A percentile compares a stretch with the other conserved stretches of the same genome.
Evolutionary conservation across 129 eudicot genomes (phyloP).

Genomic region (Chrysanthemum makinoi): DNA sequence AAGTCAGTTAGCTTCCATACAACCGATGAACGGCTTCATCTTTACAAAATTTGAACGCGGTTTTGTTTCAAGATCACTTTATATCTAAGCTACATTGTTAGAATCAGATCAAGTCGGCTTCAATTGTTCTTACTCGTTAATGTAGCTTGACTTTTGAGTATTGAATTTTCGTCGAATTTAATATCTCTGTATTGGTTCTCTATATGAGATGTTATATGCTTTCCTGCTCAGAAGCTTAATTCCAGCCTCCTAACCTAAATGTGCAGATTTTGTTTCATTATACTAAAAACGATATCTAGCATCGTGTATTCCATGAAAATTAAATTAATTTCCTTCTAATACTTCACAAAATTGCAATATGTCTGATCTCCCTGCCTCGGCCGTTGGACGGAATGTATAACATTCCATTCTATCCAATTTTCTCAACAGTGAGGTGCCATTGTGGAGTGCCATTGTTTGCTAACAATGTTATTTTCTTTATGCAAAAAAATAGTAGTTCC

Average conservation of each 20-base stretch:
- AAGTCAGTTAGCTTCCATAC: constrained; percentile 80
- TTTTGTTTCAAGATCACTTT: background rate
- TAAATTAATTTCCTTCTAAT: background rate
- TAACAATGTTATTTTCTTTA: too few relatives aligned
- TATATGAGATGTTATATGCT: background rate
- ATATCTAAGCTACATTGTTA: background rate
- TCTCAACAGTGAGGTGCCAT: too few relatives aligned
- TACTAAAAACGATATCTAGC: background rate
- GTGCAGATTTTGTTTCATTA: background rate
- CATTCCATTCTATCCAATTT: too few relatives aligned
- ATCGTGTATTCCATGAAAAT: background rate
- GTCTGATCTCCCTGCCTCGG: too few relatives aligned
- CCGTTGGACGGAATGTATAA: too few relatives aligned
- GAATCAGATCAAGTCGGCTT: background rate
- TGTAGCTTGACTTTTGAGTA: background rate
- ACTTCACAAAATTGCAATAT: background rate
- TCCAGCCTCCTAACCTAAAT: background rate
- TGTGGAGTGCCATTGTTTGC: too few relatives aligned
- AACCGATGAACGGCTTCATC: constrained; percentile 29
- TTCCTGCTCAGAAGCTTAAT: background rate
- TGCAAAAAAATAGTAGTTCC: too few relatives aligned
- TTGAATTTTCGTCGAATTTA: background rate
- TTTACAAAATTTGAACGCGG: background rate
- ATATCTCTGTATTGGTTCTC: background rate
- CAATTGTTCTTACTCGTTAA: background rate